Conservation (phyloP, 441 rosid species). For the Raphanus hybrid region DNA sequence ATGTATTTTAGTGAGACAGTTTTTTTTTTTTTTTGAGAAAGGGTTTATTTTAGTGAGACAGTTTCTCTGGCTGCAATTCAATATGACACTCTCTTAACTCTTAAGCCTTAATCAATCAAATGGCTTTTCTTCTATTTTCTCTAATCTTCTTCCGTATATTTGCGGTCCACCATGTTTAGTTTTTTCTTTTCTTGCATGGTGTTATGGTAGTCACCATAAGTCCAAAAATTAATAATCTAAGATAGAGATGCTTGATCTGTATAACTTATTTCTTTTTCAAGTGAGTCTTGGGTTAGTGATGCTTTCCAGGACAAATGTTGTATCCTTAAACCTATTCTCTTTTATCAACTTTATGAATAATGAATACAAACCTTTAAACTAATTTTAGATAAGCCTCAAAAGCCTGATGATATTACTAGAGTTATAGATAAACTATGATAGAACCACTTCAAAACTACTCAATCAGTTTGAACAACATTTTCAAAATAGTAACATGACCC, state of each 20-base stretch:
- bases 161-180: conserved; percentile 26
- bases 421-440: background rate
- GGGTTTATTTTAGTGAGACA: background rate
- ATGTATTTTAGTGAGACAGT: conserved; percentile 44
- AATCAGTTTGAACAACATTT: background rate
- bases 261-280: background rate
- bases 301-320: background rate
- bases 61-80: conserved; percentile 39
- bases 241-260: background rate
- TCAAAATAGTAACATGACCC: background rate
- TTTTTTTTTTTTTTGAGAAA: background rate
- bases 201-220: conserved; percentile 13
- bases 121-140: conserved; percentile 28
- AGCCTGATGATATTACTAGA: background rate
- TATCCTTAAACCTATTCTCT: background rate
- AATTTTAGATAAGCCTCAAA: too few relatives aligned
- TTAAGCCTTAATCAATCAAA: conserved; percentile 33
- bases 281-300: background rate
- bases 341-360: too few relatives aligned
- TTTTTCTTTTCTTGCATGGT: conserved; percentile 18
- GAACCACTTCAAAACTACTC: background rate
- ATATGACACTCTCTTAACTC: conserved; percentile 24
- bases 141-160: conserved; percentile 28
- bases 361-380: too few relatives aligned
- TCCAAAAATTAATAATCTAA: conserved; percentile 15